A percentile compares a stretch with the other conserved stretches of the same genome.
phyloP scores from a whole-genome alignment of 176 grass and related monocot species.

The Puya raimondii region DNA sequence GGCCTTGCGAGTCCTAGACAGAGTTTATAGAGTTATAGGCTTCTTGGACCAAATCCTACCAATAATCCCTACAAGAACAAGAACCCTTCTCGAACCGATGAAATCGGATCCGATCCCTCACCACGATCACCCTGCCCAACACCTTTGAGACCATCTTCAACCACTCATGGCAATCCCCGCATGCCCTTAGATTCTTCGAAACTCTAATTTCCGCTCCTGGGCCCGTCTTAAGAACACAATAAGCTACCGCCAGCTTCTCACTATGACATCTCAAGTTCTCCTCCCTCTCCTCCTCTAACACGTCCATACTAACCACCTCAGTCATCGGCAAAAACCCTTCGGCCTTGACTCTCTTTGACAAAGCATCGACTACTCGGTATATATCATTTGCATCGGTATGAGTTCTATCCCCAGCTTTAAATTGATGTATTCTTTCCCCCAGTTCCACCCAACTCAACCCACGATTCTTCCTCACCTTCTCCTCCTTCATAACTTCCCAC shows the following conservation, averaged over 20 bases:
- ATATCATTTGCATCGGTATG: constrained; percentile 45
- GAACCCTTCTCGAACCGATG: constrained; percentile 54
- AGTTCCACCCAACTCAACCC: constrained; percentile 63
- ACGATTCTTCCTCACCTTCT: constrained; percentile 40
- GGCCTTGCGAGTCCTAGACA: background rate
- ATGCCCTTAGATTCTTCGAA: constrained; percentile 62
- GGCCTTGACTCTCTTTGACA: constrained; percentile 39
- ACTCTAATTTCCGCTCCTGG: constrained; percentile 59
- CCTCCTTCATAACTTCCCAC: constrained; percentile 52
- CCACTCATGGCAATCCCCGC: constrained; percentile 68
- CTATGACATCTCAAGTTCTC: constrained; percentile 55
- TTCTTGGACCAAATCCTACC: constrained; percentile 17
- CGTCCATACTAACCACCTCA: constrained; percentile 59
- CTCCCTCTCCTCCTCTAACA: constrained; percentile 64
- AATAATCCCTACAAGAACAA: constrained; percentile 74
- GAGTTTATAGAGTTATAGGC: background rate
- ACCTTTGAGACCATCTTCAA: constrained; percentile 56
- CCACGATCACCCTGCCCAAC: constrained; percentile 44
- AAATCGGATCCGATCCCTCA: constrained; percentile 59
- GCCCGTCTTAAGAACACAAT: constrained; percentile 49
- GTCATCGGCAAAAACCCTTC: constrained; percentile 50
- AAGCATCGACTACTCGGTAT: constrained; percentile 34
- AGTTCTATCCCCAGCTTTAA: constrained; percentile 52
- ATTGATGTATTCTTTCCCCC: constrained; percentile 34
- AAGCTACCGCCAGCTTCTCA: constrained; percentile 60